These are phyloP conservation scores for Eurotiales sp. DNA, from an alignment of 2,329 filamentous ascomycete species.

Conservation along the genomic window DNA sequence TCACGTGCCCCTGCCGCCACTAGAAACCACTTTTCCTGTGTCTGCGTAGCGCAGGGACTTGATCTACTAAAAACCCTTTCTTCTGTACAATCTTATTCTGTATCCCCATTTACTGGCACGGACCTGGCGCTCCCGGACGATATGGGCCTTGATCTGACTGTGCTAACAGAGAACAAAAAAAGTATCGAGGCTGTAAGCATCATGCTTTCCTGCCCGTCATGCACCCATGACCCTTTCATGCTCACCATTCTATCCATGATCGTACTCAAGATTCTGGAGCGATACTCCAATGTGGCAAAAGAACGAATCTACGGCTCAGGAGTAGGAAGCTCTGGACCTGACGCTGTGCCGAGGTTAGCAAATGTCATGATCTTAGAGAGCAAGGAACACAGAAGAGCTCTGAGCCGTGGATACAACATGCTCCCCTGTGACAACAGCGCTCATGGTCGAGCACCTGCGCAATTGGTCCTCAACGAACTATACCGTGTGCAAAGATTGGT, in stretches of 20 bases:
- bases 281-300: constrained; percentile 27
- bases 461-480: constrained; percentile 35
- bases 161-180: not conserved
- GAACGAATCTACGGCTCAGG: not conserved
- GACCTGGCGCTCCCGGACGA: not conserved
- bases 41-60: too few relatives aligned
- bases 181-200: not conserved
- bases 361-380: not conserved
- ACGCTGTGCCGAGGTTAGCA: too few relatives aligned
- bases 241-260: constrained; percentile 31
- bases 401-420: not conserved
- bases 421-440: constrained; percentile 13
- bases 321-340: not conserved
- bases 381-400: not conserved
- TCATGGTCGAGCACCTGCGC: constrained; percentile 18
- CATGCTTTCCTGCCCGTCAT: constrained; percentile 16
- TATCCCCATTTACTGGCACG: not conserved
- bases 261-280: constrained; percentile 32
- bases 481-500: constrained; percentile 33
- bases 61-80: too few relatives aligned
- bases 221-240: constrained; percentile 30
- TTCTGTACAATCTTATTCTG: too few relatives aligned
- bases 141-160: not conserved
- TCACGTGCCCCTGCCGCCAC: too few relatives aligned
- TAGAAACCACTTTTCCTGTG: too few relatives aligned